Base-by-base conservation (phyloP, 345 rosid genomes). In the Sisymbrium irio region DNA sequence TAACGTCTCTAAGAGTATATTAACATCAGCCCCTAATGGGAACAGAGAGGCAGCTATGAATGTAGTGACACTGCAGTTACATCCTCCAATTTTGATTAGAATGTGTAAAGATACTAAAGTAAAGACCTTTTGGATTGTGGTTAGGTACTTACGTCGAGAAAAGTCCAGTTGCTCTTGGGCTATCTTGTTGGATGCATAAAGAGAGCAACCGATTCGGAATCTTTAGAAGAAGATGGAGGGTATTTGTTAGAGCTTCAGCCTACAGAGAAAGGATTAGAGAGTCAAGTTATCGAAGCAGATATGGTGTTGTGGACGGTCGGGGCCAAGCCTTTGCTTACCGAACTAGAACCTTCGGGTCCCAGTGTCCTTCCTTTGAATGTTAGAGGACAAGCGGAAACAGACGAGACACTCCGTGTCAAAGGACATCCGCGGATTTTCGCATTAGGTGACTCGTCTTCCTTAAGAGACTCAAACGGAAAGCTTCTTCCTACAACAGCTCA, bases 361-460 rank as follows among this genome's bases (percentile, higher is more conserved):
- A 72, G 55, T 40, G 89, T 82, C 42, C 86, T 94, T 65, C 95
- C 95, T 37, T 77, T 89, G 58, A 94, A 85, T 75, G 86, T 78
- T 18, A 83, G 90, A 61, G 98, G 97, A 78, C 95, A 94, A 81
- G 91, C 93, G 7, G 93, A 91, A 77, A 94, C 97, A 39, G 98
- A 94, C 60, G 97, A 94, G 80, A 94, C 95, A 39, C 91, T 94
- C 15, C 95, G 95, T 70, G 96, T 91, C 45, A 91, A 89, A 83
- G 98, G 97, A 55, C 96, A 94, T 78, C 96, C 97, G 0, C 91
- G 94, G 33, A 89, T 87, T 75, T 94, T 94, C 71, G 90, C 98
- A 18, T 82, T 94, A 65, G 98, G 98, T 35, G 98, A 91, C 80
- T 86, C 96, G 41, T 89, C 97, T 79, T 75, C 95, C 66, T 68